phyloP scores from a whole-genome alignment of 805 yeast species.

The Ogataea chonburiensis region DNA sequence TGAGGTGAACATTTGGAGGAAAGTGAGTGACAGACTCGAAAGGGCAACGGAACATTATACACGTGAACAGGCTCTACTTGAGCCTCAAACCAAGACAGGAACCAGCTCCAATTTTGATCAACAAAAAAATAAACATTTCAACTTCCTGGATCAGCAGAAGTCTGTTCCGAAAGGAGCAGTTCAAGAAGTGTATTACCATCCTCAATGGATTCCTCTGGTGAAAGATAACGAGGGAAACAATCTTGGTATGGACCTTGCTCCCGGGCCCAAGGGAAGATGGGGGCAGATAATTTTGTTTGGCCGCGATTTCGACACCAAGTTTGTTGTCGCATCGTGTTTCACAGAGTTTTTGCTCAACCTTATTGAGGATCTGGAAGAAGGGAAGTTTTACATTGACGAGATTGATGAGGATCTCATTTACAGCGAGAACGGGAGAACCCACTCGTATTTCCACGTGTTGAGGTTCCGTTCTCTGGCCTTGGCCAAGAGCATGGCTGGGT shows the following conservation, averaged over 20 bases:
- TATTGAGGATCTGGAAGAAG: constrained; percentile 84
- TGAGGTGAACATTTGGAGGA: constrained; percentile 85
- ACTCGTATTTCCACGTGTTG: constrained; percentile 69
- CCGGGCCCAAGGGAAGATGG: constrained; percentile 73
- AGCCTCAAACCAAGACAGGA: constrained; percentile 16
- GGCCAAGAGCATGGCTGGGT: constrained; percentile 17
- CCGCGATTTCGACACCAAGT: constrained; percentile 89
- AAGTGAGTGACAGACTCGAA: constrained; percentile 46
- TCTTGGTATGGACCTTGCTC: constrained; percentile 84
- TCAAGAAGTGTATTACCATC: constrained; percentile 79
- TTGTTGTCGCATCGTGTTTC: constrained; percentile 82
- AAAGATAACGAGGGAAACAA: constrained; percentile 91
- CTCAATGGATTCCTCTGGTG: constrained; percentile 87
- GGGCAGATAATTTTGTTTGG: constrained; percentile 95
- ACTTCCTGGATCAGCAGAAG: constrained; percentile 50
- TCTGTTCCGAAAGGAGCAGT: constrained; percentile 77
- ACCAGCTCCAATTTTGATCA: constrained; percentile 19
- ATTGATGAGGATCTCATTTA: constrained; percentile 56
- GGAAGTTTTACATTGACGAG: constrained; percentile 71
- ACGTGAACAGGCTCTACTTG: constrained; percentile 11
- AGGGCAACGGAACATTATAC: constrained; percentile 15
- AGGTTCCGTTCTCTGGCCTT: constrained; percentile 56
- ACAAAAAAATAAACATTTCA: constrained; percentile 26
- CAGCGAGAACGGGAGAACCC: constrained; percentile 37
- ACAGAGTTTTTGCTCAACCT: constrained; percentile 81